Evolutionary conservation across 768 basidiomycete species (phyloP), one percentile per base, ranked within the genome.

Genomic region (Pleurotus citrinopileatus): DNA sequence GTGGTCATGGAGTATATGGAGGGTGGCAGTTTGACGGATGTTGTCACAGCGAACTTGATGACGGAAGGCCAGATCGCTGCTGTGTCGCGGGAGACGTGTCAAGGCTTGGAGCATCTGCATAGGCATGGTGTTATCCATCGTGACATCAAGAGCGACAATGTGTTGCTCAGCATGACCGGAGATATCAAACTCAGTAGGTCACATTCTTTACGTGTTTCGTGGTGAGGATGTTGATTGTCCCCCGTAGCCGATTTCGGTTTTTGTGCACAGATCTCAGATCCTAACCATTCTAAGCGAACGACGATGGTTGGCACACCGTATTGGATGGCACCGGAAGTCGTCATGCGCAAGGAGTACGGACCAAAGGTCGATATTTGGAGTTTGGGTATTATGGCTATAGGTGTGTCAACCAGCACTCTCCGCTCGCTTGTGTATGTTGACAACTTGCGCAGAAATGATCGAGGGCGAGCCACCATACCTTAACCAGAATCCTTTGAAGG

Each of bases 1-100:
- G 94, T 99, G 34, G 94, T 98, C 54, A 98, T 99, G 97, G 97
- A 98, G 73, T 98, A 95, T 71, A 98, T 98, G 96, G 95, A 98
- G 72, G 95, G 95, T 36, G 91, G 93, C 28, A 87, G 84, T 26
- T 74, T 98, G 40, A 99, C 96, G 3, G 96, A 98, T 65, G 94
- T 98, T 57, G 94, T 94, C 61, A 94, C 92, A 15, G 91, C 88
- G 47, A 94, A 95, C 68, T 72, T 97, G 63, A 98, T 99, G 94
- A 94, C 90, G 0, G 97, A 98, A 68, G 97, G 95, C 1, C 97
- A 98, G 74, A 98, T 99, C 58, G 94, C 97, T 0, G 97, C 96
- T 3, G 97, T 98, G 27, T 91, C 87, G 40, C 76, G 93, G 67
- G 97, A 98, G 74, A 93, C 90, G 2, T 82, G 87, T 9, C 93